A percentile compares a stretch with the other conserved stretches of the same genome.
Evolutionary conservation across 106 monocot species (phyloP).

Genomic region (Narthecium ossifragum): DNA sequence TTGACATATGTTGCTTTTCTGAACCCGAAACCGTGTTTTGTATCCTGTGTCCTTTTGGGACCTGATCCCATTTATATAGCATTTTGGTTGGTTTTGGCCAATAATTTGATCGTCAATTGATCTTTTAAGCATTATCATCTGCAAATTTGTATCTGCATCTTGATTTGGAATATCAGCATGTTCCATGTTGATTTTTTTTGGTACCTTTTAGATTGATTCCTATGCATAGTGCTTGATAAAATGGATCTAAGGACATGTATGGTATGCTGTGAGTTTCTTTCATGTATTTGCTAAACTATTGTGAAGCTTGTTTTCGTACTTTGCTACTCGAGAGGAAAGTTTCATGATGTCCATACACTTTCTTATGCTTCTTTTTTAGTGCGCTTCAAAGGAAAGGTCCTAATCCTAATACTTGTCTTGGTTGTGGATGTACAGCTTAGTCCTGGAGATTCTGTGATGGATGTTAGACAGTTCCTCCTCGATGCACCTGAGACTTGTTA

Average conservation of each 20-base stretch:
- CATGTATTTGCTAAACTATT: neutral
- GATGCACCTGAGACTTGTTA: slow-evolving; percentile 99
- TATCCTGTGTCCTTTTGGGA: neutral
- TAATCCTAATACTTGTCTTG: neutral
- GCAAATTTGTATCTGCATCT: too few species aligned
- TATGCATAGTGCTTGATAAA: too few species aligned
- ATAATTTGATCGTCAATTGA: too few species aligned
- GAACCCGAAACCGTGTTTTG: too few species aligned
- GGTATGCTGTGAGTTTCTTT: neutral
- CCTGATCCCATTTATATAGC: neutral
- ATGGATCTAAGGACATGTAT: neutral
- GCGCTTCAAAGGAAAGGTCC: neutral
- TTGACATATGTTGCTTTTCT: too few species aligned
- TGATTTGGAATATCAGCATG: neutral
- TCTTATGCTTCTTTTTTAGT: neutral
- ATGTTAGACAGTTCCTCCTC: slow-evolving; percentile 92
- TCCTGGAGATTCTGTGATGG: slow-evolving; percentile 94
- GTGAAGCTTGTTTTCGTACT: neutral
- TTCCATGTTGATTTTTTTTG: neutral
- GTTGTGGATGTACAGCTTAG: slow-evolving; percentile 60
- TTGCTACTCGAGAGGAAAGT: too few species aligned
- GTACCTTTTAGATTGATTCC: neutral
- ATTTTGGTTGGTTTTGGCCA: neutral
- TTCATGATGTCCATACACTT: neutral
- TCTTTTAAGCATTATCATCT: too few species aligned